Percentiles rank a stretch among this genome's conserved stretches.
Evolutionary conservation across 495 filamentous ascomycete genomes (phyloP).

Genomic region (Annulohypoxylon bovei): DNA sequence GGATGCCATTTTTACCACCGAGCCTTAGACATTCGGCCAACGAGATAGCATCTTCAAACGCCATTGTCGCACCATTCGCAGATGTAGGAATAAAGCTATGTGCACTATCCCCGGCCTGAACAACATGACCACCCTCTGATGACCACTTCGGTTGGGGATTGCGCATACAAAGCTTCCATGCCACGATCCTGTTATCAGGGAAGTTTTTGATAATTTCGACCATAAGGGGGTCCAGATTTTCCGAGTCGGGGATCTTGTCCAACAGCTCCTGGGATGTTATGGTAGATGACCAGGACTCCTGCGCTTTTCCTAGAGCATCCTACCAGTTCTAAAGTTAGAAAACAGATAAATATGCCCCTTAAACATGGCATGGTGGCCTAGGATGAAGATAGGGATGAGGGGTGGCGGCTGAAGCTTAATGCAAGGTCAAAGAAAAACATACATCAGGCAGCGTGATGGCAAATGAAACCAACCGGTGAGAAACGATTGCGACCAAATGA

Average conservation of each 20-base stretch:
- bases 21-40: neutral
- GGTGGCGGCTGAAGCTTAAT: too few species aligned
- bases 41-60: neutral
- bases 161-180: neutral
- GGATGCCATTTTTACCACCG: neutral
- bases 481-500: neutral
- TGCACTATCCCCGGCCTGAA: neutral
- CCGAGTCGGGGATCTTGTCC: neutral
- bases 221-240: neutral
- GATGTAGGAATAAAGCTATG: neutral
- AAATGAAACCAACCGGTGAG: neutral
- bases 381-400: too few species aligned
- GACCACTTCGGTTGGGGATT: neutral
- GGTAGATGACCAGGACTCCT: neutral
- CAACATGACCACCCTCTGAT: neutral
- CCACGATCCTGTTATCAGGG: neutral
- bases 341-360: too few species aligned
- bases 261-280: neutral
- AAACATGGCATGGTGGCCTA: too few species aligned
- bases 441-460: neutral
- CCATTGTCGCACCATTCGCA: neutral
- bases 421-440: neutral
- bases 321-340: neutral
- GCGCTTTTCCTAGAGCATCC: neutral
- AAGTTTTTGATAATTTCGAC: neutral